Base-by-base conservation (phyloP, 805 yeast genomes). In the Yarrowia sp. region DNA sequence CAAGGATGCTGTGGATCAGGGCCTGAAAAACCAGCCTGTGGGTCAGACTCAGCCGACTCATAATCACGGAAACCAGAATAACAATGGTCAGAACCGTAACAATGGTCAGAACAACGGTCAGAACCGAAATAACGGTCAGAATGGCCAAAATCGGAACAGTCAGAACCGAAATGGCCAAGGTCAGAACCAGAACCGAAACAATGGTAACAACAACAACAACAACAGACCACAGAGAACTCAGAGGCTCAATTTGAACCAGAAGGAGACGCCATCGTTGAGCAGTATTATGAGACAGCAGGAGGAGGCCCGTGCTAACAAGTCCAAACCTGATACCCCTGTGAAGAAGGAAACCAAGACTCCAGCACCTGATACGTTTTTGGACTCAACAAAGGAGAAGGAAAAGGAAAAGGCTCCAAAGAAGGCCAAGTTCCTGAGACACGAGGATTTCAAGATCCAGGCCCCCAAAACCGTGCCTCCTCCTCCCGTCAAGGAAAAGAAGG, bases 401-500 rank as follows among this genome's bases (percentile, higher is more conserved):
- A 38, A 55, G 16, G 11, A 55, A 8, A 38, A 55, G 16, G 11
- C 35, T 14, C 14, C 16, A 12, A 19, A 53, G 16, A 40, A 55
- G 48, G 16, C 48, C 15, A 19, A 40, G 41, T 56, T 56, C 26
- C 49, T 56, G 15, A 22, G 65, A 59, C 40, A 59, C 35, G 65
- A 59, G 19, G 52, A 45, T 14, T 59, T 59, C n/a, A 40, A 16
- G 2, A 19, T 8, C 1, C 14, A 36, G 3, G 8, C n/a, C 5
- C 38, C 40, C 40, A 59, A 59, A 19, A 45, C 42, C 2, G 26
- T 14, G 9, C 43, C 52, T 16, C 65, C 41, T 32, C 36, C 42
- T 15, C 65, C 65, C 0, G 50, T 35, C 40, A 58, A 58, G 64
- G 50, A 58, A n/a, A 48, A 59, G 36, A 59, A 68, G 56, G 64